Evolutionary conservation across 2,329 filamentous ascomycete genomes (phyloP).

Genomic region (Trichoderma aggressivum): DNA sequence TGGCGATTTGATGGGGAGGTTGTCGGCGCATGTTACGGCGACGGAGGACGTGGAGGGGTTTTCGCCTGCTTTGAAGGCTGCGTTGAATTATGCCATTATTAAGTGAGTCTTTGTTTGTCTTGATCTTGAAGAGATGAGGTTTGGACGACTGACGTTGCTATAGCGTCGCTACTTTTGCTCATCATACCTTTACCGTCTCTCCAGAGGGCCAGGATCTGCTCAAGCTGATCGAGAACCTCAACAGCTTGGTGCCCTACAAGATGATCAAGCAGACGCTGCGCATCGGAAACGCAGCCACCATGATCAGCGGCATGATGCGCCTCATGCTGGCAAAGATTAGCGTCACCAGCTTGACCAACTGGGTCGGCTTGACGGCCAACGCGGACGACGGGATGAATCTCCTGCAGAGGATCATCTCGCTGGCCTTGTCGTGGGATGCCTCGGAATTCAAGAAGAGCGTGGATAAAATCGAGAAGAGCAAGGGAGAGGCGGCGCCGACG

Average conservation of each 20-base stretch:
- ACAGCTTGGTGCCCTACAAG: slow-evolving; percentile 68
- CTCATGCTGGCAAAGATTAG: slow-evolving; percentile 76
- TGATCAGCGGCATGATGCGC: slow-evolving; percentile 73
- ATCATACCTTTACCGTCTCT: slow-evolving; percentile 69
- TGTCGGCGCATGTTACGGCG: slow-evolving; percentile 59
- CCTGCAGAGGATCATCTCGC: slow-evolving; percentile 71
- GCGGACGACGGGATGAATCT: slow-evolving; percentile 79
- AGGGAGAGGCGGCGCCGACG: slow-evolving; percentile 46
- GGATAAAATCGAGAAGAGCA: slow-evolving; percentile 61
- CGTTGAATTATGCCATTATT: slow-evolving; percentile 64
- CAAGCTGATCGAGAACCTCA: slow-evolving; percentile 65
- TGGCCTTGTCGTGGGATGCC: slow-evolving; percentile 70
- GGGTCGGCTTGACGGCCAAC: slow-evolving; percentile 68
- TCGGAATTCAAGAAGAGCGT: slow-evolving; percentile 64
- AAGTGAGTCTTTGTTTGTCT: slow-evolving; percentile 52
- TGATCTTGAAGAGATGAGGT: neutral
- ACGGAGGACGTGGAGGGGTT: slow-evolving; percentile 63
- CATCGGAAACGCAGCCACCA: slow-evolving; percentile 74
- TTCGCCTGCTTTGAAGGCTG: slow-evolving; percentile 58
- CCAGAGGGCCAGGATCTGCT: slow-evolving; percentile 73
- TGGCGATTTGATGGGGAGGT: slow-evolving; percentile 60
- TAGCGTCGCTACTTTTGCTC: slow-evolving; percentile 69
- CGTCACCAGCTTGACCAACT: slow-evolving; percentile 71
- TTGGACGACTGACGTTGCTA: slow-evolving; percentile 16
- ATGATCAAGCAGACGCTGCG: slow-evolving; percentile 70